These are phyloP conservation scores for Colletotrichum lini DNA, from an alignment of 2,329 filamentous ascomycete species.

Conservation along the genomic window DNA sequence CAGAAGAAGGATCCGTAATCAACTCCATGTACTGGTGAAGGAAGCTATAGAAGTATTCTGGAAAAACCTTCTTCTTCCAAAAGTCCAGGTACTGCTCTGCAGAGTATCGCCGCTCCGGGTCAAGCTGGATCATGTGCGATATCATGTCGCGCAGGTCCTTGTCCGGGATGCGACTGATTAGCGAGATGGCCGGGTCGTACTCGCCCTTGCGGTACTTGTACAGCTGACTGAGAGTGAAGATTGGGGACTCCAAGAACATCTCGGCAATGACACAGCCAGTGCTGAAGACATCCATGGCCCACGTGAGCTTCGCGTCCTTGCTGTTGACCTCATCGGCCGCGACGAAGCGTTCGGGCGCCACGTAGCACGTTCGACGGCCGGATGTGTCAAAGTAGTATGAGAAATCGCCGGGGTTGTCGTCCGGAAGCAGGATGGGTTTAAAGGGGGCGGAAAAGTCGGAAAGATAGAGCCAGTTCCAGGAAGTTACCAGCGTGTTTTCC, in stretches of 20 bases:
- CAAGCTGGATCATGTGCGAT: conserved; percentile 94
- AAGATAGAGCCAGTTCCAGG: conserved; percentile 99
- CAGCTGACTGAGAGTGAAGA: conserved; percentile 97
- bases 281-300: conserved; percentile 99
- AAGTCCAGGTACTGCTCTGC: conserved; percentile 95
- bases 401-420: conserved; percentile 97
- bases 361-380: conserved; percentile 90
- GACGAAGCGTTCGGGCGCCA: conserved; percentile 94
- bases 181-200: conserved; percentile 87
- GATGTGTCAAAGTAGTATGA: conserved; percentile 98
- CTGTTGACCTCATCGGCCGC: conserved; percentile 77
- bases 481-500: conserved; percentile 96
- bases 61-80: conserved; percentile 91
- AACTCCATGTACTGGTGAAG: conserved; percentile 98
- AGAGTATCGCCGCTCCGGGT: conserved; percentile 91
- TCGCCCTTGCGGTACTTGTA: conserved; percentile 95
- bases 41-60: conserved; percentile 97
- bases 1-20: conserved; percentile 90
- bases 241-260: conserved; percentile 92
- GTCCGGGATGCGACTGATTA: conserved; percentile 90
- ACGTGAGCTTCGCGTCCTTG: conserved; percentile 73
- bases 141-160: conserved; percentile 90
- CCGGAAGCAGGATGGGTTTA: conserved; percentile 93
- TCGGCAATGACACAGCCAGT: conserved; percentile 97
- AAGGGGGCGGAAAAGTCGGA: conserved; percentile 97